A percentile compares a stretch with the other conserved stretches of the same genome.
These are phyloP conservation scores for Erysiphe pulchra DNA, from an alignment of 2,329 filamentous ascomycete genomes.

Conservation along the genomic window DNA sequence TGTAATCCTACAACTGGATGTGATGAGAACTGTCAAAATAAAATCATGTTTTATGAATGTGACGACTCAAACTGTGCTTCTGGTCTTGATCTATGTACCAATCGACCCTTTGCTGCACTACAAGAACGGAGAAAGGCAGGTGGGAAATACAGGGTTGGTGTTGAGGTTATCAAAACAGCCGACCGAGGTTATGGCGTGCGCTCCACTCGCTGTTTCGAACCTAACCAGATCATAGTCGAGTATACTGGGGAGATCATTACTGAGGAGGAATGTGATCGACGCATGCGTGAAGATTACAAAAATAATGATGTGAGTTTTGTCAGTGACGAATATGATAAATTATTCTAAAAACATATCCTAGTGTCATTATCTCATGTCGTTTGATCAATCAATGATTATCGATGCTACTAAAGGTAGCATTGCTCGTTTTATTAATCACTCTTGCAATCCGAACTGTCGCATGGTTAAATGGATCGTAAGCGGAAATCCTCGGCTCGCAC, in stretches of 20 bases:
- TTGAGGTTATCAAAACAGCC: constrained; percentile 77
- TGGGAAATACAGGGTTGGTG: constrained; percentile 72
- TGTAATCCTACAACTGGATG: constrained; percentile 60
- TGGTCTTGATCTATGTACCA: constrained; percentile 48
- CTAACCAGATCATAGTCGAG: constrained; percentile 92
- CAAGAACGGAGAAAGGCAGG: constrained; percentile 49
- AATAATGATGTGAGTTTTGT: constrained; percentile 55
- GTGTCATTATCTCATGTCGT: constrained; percentile 98
- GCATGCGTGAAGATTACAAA: constrained; percentile 86
- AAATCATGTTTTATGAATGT: constrained; percentile 94
- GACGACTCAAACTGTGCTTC: constrained; percentile 72
- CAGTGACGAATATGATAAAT: constrained; percentile 2
- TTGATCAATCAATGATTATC: constrained; percentile 96
- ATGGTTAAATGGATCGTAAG: constrained; percentile 98
- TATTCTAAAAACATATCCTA: constrained; percentile 14
- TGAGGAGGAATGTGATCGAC: constrained; percentile 70
- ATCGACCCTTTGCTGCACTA: constrained; percentile 67
- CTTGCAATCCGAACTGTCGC: constrained; percentile 81
- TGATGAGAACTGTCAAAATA: constrained; percentile 74
- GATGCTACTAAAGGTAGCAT: constrained; percentile 91
- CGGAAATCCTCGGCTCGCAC: constrained; percentile 81
- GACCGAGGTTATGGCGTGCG: constrained; percentile 82
- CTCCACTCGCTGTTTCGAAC: constrained; percentile 63
- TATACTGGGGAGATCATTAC: constrained; percentile 97
- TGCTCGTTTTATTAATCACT: constrained; percentile 94